Percentiles rank a stretch among this genome's conserved stretches.
phyloP scores from a whole-genome alignment of 495 filamentous ascomycete species.

The Xylaria bambusicola region DNA sequence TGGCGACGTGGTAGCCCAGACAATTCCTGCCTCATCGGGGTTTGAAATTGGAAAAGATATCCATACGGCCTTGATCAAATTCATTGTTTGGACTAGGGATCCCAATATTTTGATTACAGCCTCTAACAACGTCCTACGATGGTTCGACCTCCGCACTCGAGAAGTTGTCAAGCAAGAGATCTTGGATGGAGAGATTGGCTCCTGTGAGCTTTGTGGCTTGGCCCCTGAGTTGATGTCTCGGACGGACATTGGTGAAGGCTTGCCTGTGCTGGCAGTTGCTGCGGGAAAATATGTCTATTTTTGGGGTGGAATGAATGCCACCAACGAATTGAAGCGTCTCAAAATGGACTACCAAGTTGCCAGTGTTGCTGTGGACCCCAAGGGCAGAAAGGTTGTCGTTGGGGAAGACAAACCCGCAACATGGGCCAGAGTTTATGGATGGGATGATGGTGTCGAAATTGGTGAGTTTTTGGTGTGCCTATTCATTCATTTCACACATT shows the following conservation, averaged over 20 bases:
- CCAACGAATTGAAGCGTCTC: conserved; percentile 72
- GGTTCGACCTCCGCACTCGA: conserved; percentile 86
- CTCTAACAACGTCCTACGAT: conserved; percentile 86
- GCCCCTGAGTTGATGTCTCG: conserved; percentile 42
- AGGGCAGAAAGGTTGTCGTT: conserved; percentile 78
- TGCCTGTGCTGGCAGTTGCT: conserved; percentile 63
- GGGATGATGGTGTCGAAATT: conserved; percentile 76
- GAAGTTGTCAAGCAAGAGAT: conserved; percentile 68
- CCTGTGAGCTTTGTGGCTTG: conserved; percentile 78
- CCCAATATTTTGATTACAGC: conserved; percentile 86
- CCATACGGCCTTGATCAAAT: conserved; percentile 87
- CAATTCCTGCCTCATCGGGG: conserved; percentile 51
- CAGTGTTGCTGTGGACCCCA: conserved; percentile 82
- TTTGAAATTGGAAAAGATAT: conserved; percentile 86
- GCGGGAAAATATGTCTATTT: conserved; percentile 93
- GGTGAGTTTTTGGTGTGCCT: conserved; percentile 46
- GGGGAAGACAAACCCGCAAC: conserved; percentile 81
- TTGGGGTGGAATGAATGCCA: conserved; percentile 74
- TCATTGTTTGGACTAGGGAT: conserved; percentile 87
- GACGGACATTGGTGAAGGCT: conserved; percentile 53
- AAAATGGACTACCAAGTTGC: conserved; percentile 81
- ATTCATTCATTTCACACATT: background rate
- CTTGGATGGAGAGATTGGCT: conserved; percentile 81
- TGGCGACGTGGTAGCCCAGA: conserved; percentile 18
- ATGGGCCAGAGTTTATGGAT: conserved; percentile 90